Evolutionary conservation across 1,139 yeast genomes (phyloP).

Genomic region (Pichiaceae sp.): DNA sequence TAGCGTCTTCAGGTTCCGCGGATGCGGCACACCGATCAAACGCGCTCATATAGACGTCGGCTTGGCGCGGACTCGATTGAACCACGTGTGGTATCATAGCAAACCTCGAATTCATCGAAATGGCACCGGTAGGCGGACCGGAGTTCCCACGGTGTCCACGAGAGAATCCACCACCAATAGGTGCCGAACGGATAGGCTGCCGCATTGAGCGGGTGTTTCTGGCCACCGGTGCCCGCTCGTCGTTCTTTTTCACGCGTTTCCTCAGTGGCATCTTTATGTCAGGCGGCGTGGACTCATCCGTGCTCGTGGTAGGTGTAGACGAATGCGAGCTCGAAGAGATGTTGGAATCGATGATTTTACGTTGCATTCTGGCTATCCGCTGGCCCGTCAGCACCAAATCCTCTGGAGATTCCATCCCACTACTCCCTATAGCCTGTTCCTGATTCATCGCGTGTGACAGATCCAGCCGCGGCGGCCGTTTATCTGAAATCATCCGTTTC

Average conservation of each 20-base stretch:
- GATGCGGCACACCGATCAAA: neutral
- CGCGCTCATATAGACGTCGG: neutral
- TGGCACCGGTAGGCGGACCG: neutral
- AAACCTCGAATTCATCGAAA: neutral
- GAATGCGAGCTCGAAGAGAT: neutral
- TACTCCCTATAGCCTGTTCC: neutral
- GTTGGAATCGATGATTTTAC: slow-evolving; percentile 4
- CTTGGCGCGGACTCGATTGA: neutral
- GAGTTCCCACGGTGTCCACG: neutral
- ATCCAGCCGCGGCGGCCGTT: neutral
- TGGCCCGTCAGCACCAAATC: neutral
- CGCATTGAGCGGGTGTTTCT: neutral
- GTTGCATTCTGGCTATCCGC: neutral
- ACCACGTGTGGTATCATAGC: neutral
- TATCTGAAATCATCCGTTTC: neutral
- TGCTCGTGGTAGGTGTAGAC: neutral
- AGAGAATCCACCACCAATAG: neutral
- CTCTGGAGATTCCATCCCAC: neutral
- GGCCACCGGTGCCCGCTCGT: too few relatives aligned
- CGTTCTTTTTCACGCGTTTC: neutral
- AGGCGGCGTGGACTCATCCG: neutral
- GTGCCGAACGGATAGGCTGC: slow-evolving; percentile 1
- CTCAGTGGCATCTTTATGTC: neutral
- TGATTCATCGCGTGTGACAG: neutral
- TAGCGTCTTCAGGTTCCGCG: slow-evolving; percentile 1